Evolutionary conservation across 2,329 filamentous ascomycete species (phyloP).

Genomic region (Penicillium sp.): DNA sequence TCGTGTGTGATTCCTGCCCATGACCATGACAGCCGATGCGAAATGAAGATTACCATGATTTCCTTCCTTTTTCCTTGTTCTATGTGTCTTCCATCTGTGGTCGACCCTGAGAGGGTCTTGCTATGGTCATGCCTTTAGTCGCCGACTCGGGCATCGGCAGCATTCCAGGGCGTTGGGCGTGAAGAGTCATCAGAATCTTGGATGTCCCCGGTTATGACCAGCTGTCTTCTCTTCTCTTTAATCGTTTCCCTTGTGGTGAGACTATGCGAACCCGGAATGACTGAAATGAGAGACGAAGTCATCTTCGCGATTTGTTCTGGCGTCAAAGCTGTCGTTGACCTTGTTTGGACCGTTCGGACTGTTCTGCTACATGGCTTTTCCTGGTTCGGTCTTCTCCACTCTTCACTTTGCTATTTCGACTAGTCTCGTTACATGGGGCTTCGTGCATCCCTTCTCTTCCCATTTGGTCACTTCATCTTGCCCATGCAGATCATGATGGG

Average conservation of each 20-base stretch:
- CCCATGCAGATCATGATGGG: constrained; percentile 5
- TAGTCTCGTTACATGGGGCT: constrained; percentile 14
- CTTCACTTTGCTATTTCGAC: constrained; percentile 4
- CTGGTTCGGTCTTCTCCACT: background rate
- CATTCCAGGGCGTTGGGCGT: constrained; percentile 7
- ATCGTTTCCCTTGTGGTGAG: constrained; percentile 7
- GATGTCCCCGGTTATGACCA: background rate
- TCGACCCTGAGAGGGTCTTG: constrained; percentile 20
- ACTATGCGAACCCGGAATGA: constrained; percentile 23
- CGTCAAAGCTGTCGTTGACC: constrained; percentile 12
- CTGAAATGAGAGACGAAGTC: constrained; percentile 19
- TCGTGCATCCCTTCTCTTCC: constrained; percentile 5
- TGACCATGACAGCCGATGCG: constrained; percentile 42
- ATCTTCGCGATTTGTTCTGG: constrained; percentile 16
- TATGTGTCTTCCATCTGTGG: constrained; percentile 10
- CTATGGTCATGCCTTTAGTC: constrained; percentile 20
- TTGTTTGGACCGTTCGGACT: constrained; percentile 4
- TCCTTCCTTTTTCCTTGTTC: constrained; percentile 13
- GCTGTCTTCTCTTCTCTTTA: constrained; percentile 3
- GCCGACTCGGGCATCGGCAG: constrained; percentile 8
- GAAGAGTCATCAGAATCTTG: constrained; percentile 5
- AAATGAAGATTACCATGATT: constrained; percentile 34
- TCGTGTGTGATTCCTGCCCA: constrained; percentile 38
- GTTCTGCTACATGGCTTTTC: background rate
- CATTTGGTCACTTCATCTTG: constrained; percentile 1